phyloP scores from a whole-genome alignment of 306 rosid species.

The Clitoria ternatea region DNA sequence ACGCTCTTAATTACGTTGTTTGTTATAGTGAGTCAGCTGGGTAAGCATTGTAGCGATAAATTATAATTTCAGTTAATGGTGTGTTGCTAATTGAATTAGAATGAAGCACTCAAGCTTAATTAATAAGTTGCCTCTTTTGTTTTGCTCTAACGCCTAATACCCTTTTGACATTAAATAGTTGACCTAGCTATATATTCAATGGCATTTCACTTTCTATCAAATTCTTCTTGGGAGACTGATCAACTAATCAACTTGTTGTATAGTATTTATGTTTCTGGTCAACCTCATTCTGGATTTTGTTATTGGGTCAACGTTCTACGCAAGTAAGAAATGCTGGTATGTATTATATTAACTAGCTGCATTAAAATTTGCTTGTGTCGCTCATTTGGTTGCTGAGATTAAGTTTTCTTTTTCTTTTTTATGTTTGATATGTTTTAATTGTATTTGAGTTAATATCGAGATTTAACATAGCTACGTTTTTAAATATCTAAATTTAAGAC shows the following conservation, averaged over 20 bases:
- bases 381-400: no score
- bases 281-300: not conserved
- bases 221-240: not conserved
- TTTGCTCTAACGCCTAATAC: constrained; percentile 11
- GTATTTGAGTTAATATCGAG: no score
- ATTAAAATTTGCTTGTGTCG: no score
- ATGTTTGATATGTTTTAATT: no score
- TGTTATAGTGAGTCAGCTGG: constrained; percentile 5
- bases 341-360: no score
- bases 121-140: not conserved
- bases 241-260: not conserved
- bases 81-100: constrained; percentile 3
- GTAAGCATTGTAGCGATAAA: not conserved
- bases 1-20: not conserved
- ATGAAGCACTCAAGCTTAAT: constrained; percentile 5
- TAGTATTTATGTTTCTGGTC: not conserved
- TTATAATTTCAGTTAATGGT: not conserved
- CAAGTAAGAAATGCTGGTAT: not conserved
- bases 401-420: no score
- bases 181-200: not conserved
- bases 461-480: no score
- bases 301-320: not conserved
- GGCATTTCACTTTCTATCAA: not conserved
- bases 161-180: constrained; percentile 3
- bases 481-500: no score